Conservation (phyloP, 805 yeast species). For the Grigorovia yakushimaensis region DNA sequence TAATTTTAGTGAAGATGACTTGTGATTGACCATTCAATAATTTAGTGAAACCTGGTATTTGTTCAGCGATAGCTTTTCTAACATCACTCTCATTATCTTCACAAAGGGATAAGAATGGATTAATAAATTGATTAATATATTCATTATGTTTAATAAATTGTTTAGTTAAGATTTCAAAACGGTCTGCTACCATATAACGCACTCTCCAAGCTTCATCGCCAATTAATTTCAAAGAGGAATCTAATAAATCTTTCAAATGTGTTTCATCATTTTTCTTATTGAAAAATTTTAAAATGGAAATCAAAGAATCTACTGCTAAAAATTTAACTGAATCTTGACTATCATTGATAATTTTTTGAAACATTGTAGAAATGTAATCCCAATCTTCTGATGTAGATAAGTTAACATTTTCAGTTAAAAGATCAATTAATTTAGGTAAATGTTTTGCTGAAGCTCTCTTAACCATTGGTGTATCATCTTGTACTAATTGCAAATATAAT, state of each 20-base stretch:
- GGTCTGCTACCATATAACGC: constrained; percentile 95
- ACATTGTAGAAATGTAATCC: constrained; percentile 75
- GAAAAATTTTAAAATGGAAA: constrained; percentile 67
- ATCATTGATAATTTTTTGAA: constrained; percentile 65
- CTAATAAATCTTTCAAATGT: constrained; percentile 53
- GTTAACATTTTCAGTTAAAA: constrained; percentile 40
- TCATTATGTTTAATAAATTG: constrained; percentile 50
- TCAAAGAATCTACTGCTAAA: constrained; percentile 76
- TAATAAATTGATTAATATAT: constrained; percentile 40
- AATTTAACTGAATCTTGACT: constrained; percentile 93
- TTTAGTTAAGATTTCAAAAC: constrained; percentile 63
- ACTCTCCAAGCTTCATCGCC: constrained; percentile 96
- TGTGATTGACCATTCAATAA: constrained; percentile 38
- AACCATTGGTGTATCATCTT: constrained; percentile 96
- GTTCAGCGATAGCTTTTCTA: constrained; percentile 87
- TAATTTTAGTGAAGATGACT: constrained; percentile 54
- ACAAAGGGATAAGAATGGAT: constrained; percentile 65
- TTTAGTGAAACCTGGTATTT: constrained; percentile 65
- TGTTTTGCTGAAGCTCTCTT: constrained; percentile 87
- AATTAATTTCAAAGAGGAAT: constrained; percentile 59
- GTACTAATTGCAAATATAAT: constrained; percentile 58
- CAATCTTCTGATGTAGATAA: constrained; percentile 50
- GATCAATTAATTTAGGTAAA: constrained; percentile 64
- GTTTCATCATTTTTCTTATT: constrained; percentile 45
- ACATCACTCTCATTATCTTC: constrained; percentile 96